Evolutionary conservation across 345 rosid genomes (phyloP).

Genomic region (Eucalyptus pauciflora): DNA sequence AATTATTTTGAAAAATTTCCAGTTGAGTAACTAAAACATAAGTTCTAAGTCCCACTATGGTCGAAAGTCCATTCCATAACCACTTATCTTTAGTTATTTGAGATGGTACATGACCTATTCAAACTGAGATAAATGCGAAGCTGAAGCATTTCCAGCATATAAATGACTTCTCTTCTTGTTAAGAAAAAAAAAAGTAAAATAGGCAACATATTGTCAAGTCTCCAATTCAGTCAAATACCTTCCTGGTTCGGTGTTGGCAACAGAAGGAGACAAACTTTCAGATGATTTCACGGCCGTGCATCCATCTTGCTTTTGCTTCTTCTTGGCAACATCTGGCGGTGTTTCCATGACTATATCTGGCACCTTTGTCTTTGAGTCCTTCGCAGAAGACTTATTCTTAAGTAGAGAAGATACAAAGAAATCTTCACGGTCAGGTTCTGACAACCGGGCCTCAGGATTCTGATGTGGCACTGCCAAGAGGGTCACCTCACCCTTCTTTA

Average conservation of each 20-base stretch:
- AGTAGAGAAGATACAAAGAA: not conserved
- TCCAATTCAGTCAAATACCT: too few relatives aligned
- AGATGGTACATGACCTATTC: too few relatives aligned
- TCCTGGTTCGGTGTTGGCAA: too few relatives aligned
- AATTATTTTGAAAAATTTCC: not conserved
- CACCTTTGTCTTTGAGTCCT: not conserved
- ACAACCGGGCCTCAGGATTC: not conserved
- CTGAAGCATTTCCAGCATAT: too few relatives aligned
- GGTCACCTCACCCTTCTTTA: too few relatives aligned
- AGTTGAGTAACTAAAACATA: too few relatives aligned
- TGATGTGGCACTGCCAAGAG: not conserved
- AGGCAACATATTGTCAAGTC: not conserved
- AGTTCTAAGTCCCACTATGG: not conserved
- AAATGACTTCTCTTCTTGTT: not conserved
- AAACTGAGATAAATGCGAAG: too few relatives aligned
- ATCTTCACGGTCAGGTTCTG: not conserved
- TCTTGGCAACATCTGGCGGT: not conserved
- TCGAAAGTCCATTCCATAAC: not conserved
- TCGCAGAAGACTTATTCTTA: not conserved
- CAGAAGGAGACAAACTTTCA: not conserved
- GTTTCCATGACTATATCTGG: not conserved
- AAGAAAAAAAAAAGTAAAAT: too few relatives aligned
- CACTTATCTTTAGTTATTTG: not conserved
- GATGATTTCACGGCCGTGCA: not conserved
- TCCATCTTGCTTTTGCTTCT: not conserved